Base-by-base conservation (phyloP, 2,329 filamentous ascomycete species). In the Cryphonectria parasitica region DNA sequence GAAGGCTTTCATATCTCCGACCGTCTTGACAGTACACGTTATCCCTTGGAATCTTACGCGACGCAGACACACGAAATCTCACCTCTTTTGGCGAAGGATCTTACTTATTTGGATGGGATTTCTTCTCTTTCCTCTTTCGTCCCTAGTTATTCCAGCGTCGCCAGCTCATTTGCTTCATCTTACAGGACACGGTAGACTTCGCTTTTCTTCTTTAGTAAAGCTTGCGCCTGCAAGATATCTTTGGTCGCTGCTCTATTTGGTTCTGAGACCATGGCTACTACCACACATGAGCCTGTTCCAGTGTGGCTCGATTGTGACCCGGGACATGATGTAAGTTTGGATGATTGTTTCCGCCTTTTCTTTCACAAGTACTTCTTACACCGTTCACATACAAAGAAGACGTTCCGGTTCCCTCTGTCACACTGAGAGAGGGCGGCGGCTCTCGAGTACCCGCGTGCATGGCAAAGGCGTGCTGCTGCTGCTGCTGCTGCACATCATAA, bases 251-350 rank as follows among this genome's bases (percentile, higher is more conserved):
- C 60, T 22, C 60, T 56, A 10, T 22, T 28, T 17, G n/a, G 10
- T 19, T 7, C 22, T 28, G 22, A 22, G 3, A 39, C 15, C 10
- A 64, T 64, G 61, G 61, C 22, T 22, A n/a, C 39, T 28, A 28
- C 22, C 36, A 25, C 36, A 28, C 61, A 64, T 15, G 39, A 64
- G 13, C 61, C 61, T 25, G 79, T 89, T 52, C 87, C 87, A 25
- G 80, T 89, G 71, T 89, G 87, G 87, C 80, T 90, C 74, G 88
- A 90, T 77, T 89, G 87, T 74, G 88, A 90, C 76, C 88, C 88
- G 17, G 88, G 88, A 73, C 86, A 89, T 76, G 91, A 93, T 87
- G 90, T 91, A 83, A 82, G 88, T 84, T 73, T 6, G 6, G 28
- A n/a, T 39, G 17, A n/a, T 19, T 11, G 2, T 11, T n/a, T n/a